These are phyloP conservation scores for Sporothrix phasma DNA, from an alignment of 2,329 filamentous ascomycete species.

Conservation along the genomic window DNA sequence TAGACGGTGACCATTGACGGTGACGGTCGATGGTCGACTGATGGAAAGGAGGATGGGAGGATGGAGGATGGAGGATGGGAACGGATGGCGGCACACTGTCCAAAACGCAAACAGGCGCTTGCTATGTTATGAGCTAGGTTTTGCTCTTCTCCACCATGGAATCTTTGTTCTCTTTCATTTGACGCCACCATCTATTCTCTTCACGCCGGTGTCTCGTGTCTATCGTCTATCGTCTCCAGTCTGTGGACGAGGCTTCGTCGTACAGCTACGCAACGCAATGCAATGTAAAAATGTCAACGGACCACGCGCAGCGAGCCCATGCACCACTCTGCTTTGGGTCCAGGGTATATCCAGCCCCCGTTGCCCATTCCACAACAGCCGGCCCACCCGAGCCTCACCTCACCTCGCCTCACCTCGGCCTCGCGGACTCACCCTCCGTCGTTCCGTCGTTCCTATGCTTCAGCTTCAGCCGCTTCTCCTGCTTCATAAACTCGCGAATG, in stretches of 20 bases:
- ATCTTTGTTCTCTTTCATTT: no score
- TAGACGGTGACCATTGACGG: no score
- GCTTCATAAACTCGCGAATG: conserved; percentile 94
- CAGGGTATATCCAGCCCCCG: not conserved
- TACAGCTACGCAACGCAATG: not conserved
- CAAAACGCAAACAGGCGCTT: not conserved
- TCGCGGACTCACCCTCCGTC: conserved; percentile 28
- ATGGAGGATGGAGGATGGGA: no score
- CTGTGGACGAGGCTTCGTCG: not conserved
- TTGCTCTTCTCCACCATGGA: no score
- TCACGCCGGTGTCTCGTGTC: not conserved
- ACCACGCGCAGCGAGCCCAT: no score
- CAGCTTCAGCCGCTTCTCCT: conserved; percentile 80
- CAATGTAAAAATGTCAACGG: not conserved
- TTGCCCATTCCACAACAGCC: not conserved
- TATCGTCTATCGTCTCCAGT: not conserved
- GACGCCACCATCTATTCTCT: not conserved
- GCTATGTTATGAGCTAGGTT: not conserved
- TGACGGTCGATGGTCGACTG: no score
- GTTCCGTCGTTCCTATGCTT: conserved; percentile 54
- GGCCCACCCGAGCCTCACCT: no score
- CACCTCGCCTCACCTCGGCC: no score
- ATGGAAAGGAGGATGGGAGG: no score
- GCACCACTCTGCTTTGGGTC: not conserved
- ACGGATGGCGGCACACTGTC: no score